These are phyloP conservation scores for Alternaria arborescens DNA, from an alignment of 2,329 filamentous ascomycete genomes.

Conservation along the genomic window DNA sequence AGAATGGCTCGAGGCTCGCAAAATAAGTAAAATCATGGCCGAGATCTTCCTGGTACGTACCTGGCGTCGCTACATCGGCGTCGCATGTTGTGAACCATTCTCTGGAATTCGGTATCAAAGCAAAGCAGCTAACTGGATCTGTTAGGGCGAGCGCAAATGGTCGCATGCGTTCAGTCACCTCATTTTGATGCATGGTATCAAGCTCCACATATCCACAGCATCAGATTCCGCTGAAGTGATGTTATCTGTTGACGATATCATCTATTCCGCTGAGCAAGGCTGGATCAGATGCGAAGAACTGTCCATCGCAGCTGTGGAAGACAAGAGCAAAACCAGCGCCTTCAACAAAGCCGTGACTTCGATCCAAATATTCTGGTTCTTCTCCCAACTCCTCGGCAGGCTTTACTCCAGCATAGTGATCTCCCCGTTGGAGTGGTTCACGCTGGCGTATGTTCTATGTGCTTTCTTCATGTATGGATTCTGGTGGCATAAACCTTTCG, in stretches of 20 bases:
- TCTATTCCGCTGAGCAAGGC: no score
- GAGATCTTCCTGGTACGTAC: no score
- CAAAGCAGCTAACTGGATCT: neutral
- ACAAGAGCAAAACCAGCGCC: no score
- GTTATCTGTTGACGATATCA: no score
- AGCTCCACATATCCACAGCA: neutral
- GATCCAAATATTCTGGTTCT: neutral
- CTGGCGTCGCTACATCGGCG: no score
- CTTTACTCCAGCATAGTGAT: fast-evolving
- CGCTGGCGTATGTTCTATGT: neutral
- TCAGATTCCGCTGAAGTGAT: no score
- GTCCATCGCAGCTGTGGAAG: no score
- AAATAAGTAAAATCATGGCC: no score
- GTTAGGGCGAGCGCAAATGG: neutral
- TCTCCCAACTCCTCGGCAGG: neutral
- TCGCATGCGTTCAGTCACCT: neutral
- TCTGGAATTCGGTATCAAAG: no score
- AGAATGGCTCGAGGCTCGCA: no score
- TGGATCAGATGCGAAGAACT: no score
- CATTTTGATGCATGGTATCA: neutral
- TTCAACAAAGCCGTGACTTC: no score
- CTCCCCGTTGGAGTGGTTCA: neutral
- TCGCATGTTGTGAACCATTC: neutral
- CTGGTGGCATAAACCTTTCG: neutral
- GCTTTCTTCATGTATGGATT: neutral